Conservation (phyloP, 2,329 filamentous ascomycete species). For the Fusarium mundagurra region DNA sequence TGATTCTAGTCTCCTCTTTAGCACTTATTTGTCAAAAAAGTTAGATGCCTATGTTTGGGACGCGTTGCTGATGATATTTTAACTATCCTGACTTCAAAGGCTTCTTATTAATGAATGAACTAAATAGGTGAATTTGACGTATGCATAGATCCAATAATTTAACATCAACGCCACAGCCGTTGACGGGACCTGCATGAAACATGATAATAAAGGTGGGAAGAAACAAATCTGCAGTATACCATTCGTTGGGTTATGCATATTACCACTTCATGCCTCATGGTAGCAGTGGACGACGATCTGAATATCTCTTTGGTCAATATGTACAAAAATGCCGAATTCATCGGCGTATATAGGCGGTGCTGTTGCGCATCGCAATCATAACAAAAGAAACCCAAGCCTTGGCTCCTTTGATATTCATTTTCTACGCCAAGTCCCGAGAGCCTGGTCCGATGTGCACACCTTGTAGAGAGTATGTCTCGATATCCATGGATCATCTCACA, state of each 20-base stretch:
- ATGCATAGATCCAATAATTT: not conserved
- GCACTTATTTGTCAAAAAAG: not conserved
- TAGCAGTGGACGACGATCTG: slow-evolving; percentile 20
- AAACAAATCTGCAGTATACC: not conserved
- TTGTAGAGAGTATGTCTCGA: too few relatives aligned
- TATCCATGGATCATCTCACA: not conserved
- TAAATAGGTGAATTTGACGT: not conserved
- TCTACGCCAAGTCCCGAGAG: not conserved
- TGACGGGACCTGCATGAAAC: slow-evolving; percentile 17
- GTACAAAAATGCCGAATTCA: not conserved
- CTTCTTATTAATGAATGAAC: not conserved
- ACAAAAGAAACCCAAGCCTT: not conserved
- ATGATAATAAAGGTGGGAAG: not conserved
- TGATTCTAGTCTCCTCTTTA: not conserved
- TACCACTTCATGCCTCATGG: not conserved
- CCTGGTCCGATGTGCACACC: not conserved
- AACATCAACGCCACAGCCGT: not conserved
- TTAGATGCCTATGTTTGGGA: not conserved
- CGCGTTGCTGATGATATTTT: not conserved
- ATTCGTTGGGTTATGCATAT: not conserved
- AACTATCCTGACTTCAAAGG: not conserved
- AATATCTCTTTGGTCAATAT: not conserved
- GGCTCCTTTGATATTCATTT: not conserved
- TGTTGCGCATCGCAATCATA: slow-evolving; percentile 33
- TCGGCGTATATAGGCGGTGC: not conserved